Evolutionary conservation across 2,329 filamentous ascomycete genomes (phyloP), one percentile per base, ranked within the genome.

Genomic region (Cytospora chrysosperma): DNA sequence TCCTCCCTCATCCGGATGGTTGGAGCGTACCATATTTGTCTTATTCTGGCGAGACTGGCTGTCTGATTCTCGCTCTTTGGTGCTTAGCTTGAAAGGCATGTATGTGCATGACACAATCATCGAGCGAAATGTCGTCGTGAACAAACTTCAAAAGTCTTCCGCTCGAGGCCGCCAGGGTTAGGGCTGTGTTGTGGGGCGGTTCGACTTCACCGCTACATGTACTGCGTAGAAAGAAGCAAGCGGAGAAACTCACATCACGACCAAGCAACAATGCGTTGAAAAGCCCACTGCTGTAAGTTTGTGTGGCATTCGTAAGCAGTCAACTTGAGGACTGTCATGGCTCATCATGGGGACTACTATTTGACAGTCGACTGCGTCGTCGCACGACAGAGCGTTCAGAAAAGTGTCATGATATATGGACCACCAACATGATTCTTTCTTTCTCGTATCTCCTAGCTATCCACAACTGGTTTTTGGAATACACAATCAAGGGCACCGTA

Each of bases 141-240:
- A n/a, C n/a, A 13, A 34, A 32, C 28, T 49, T 56, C 59, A 43
- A 30, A 54, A 53, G 43, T 26, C 58, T 37, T 24, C 50, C 21
- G 37, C n/a, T 26, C 21, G 37, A 55, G 51, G 51, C n/a, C 40
- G 37, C 37, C 34, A 60, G 50, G 49, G 43, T n/a, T 27, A 51
- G 56, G 58, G 50, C 37, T 28, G n/a, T n/a, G 26, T 55, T 55
- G 37, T 30, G 58, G 58, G 58, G 58, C 58, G 27, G 27, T 34
- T 21, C 40, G 47, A 51, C 27, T 40, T 61, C 40, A 61, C 58
- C 58, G 58, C 58, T 28, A 55, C n/a, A n/a, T n/a, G n/a, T n/a
- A n/a, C n/a, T n/a, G n/a, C n/a, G n/a, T n/a, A n/a, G n/a, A n/a
- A n/a, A n/a, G n/a, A 27, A 43, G 21, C 27, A 21, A 21, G n/a